phyloP scores from a whole-genome alignment of 2,329 filamentous ascomycete genomes.

The Trichoderma guizhouense region DNA sequence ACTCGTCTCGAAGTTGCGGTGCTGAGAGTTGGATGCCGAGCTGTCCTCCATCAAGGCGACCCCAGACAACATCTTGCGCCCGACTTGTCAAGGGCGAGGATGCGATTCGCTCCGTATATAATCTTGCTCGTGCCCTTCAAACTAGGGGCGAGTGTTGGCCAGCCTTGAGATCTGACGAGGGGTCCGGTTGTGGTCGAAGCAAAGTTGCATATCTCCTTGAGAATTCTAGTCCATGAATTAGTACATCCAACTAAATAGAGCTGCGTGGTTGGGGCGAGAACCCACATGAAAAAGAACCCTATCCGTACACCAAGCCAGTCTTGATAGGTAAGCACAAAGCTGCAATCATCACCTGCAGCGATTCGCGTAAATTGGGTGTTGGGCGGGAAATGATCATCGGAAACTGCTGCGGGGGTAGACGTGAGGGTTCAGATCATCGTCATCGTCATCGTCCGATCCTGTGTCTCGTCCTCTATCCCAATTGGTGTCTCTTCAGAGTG shows the following conservation, averaged over 20 bases:
- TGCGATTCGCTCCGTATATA: slow-evolving; percentile 62
- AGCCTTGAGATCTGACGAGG: slow-evolving; percentile 42
- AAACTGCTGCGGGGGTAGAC: slow-evolving; percentile 52
- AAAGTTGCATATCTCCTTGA: slow-evolving; percentile 46
- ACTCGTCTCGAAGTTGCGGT: neutral
- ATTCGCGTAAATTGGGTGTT: slow-evolving; percentile 57
- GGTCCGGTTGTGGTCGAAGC: slow-evolving; percentile 39
- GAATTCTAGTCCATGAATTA: slow-evolving; percentile 18
- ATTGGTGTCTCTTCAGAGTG: slow-evolving; percentile 55
- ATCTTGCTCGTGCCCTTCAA: slow-evolving; percentile 59
- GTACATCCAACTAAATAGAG: neutral
- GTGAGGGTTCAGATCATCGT: slow-evolving; percentile 52
- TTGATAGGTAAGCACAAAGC: slow-evolving; percentile 68
- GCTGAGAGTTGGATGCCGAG: slow-evolving; percentile 16
- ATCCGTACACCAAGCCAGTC: slow-evolving; percentile 68
- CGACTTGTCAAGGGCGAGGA: slow-evolving; percentile 58
- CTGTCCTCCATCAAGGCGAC: slow-evolving; percentile 41
- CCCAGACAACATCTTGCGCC: slow-evolving; percentile 43
- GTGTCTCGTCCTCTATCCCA: slow-evolving; percentile 40
- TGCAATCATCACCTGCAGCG: slow-evolving; percentile 61
- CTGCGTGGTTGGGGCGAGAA: slow-evolving; percentile 14
- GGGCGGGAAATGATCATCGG: slow-evolving; percentile 47
- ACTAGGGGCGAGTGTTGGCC: slow-evolving; percentile 47
- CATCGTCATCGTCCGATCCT: slow-evolving; percentile 31
- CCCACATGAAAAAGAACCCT: slow-evolving; percentile 72